phyloP scores from a whole-genome alignment of 139 green algal genomes.

The Zygnema circumcarinatum region DNA sequence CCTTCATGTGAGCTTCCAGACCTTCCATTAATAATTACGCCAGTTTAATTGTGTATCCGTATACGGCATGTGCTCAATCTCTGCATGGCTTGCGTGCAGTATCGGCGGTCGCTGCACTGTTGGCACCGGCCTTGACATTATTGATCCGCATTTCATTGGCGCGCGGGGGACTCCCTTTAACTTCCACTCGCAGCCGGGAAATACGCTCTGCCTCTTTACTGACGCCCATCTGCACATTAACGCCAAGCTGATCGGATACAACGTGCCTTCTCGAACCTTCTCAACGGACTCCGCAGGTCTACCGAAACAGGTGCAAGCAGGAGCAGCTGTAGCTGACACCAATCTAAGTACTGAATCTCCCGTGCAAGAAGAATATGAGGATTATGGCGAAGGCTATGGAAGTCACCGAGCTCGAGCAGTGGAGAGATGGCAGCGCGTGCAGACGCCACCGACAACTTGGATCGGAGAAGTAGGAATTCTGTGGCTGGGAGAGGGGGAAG shows the following conservation, averaged over 20 bases:
- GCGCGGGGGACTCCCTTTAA: background rate
- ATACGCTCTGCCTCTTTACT: background rate
- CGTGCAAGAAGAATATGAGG: background rate
- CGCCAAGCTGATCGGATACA: background rate
- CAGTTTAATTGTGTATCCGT: background rate
- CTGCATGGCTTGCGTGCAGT: background rate
- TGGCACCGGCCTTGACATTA: background rate
- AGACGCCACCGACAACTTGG: slow-evolving; percentile 9
- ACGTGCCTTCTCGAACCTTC: background rate
- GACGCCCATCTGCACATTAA: background rate
- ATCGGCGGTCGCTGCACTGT: background rate
- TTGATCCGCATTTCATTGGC: background rate
- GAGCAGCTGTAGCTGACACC: too few relatives aligned
- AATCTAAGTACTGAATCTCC: too few relatives aligned
- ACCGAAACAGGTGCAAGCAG: too few relatives aligned
- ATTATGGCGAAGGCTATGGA: background rate
- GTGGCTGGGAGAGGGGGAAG: background rate
- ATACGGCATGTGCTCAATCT: background rate
- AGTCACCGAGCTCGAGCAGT: background rate
- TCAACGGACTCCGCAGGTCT: background rate
- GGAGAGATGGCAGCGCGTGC: background rate
- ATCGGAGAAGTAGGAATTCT: slow-evolving; percentile 42
- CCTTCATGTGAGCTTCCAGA: too few relatives aligned
- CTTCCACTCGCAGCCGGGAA: background rate
- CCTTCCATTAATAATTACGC: too few relatives aligned